Percentiles rank a stretch among this genome's conserved stretches.
phyloP scores from a whole-genome alignment of 148 eudicot genomes.

The Spergularia marina region DNA sequence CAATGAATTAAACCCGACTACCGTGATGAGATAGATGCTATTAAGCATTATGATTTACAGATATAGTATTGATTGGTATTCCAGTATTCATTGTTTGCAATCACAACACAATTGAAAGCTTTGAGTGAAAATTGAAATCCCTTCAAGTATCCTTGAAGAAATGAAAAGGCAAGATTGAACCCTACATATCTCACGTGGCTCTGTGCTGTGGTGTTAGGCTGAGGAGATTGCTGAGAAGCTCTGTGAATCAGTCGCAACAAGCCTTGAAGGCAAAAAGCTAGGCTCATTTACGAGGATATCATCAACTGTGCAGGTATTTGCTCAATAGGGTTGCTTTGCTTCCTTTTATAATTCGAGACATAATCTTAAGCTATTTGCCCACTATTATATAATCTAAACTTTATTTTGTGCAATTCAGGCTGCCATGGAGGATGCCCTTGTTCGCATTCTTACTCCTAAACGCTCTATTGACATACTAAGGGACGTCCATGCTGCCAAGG shows the following conservation, averaged over 20 bases:
- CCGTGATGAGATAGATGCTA: no score
- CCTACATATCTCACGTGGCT: not conserved
- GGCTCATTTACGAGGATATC: conserved; percentile 88
- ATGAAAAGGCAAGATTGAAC: not conserved
- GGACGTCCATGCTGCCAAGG: conserved; percentile 97
- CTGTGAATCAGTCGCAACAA: conserved; percentile 90
- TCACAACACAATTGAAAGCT: no score
- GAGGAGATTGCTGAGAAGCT: conserved; percentile 98
- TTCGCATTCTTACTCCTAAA: conserved; percentile 90
- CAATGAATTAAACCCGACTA: no score
- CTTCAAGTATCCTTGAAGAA: no score
- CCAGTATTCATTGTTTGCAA: no score
- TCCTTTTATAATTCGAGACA: not conserved
- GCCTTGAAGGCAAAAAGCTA: conserved; percentile 85
- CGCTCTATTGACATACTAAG: conserved; percentile 96
- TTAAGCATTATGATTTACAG: no score
- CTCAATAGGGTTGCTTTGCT: not conserved
- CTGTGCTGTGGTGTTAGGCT: conserved; percentile 48
- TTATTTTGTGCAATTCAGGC: conserved; percentile 38
- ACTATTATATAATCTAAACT: not conserved
- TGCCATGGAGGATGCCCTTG: conserved; percentile 98
- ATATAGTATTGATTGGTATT: no score
- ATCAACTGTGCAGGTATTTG: conserved; percentile 75
- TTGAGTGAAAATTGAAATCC: no score
- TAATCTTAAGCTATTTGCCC: not conserved